Conservation (phyloP, 1,284 basidiomycete species). For the Takashimella koratensis region DNA sequence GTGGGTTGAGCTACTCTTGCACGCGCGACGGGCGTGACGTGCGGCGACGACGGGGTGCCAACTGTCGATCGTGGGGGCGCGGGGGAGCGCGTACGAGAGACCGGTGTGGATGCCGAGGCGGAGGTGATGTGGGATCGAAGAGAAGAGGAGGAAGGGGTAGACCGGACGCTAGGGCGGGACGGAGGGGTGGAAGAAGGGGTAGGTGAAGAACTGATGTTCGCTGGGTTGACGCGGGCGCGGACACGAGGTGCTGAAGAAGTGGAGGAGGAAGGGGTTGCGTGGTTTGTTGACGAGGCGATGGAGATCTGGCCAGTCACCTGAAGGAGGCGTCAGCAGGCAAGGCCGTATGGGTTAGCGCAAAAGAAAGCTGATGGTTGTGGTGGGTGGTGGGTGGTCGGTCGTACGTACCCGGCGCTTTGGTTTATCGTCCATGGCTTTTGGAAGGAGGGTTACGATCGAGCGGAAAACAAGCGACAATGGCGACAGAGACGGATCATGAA, state of each 20-base stretch:
- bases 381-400: not conserved
- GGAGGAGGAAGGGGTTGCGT: constrained; percentile 17
- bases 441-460: not conserved
- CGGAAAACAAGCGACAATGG: not conserved
- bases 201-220: constrained; percentile 7
- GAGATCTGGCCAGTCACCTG: constrained; percentile 4
- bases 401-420: not conserved
- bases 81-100: not conserved
- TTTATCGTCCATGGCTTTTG: not conserved
- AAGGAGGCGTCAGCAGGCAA: not conserved
- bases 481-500: not conserved
- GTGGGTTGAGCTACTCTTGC: constrained; percentile 12
- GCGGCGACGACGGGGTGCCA: constrained; percentile 6
- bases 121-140: not conserved
- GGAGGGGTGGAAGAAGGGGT: not conserved
- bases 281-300: constrained; percentile 13
- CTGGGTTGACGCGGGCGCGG: constrained; percentile 21
- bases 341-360: too few relatives aligned
- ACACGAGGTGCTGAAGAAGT: constrained; percentile 10
- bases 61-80: not conserved
- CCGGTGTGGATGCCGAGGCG: not conserved
- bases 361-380: too few relatives aligned
- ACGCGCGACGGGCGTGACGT: constrained; percentile 10
- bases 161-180: constrained; percentile 6
- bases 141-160: constrained; percentile 10